phyloP scores from a whole-genome alignment of 768 basidiomycete species.

The Paxillus ammoniavirescens region DNA sequence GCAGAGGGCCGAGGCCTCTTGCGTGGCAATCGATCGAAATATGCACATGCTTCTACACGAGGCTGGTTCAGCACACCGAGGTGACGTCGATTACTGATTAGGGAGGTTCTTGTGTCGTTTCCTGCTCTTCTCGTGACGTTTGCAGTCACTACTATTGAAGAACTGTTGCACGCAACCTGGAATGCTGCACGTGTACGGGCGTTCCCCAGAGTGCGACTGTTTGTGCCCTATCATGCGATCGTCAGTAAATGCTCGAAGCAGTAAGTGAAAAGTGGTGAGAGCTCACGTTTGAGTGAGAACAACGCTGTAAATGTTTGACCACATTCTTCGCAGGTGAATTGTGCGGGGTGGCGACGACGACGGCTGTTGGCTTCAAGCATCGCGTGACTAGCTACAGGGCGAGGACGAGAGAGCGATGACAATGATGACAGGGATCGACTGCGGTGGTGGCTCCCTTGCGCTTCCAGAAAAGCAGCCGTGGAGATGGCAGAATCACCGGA shows the following conservation, averaged over 20 bases:
- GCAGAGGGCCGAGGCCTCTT: neutral
- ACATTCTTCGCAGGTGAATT: constrained; percentile 16
- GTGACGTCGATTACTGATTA: constrained; percentile 11
- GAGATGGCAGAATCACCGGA: constrained; percentile 4
- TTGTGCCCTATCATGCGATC: constrained; percentile 20
- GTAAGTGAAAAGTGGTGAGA: neutral
- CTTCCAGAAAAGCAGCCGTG: neutral
- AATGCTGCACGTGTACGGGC: constrained; percentile 24
- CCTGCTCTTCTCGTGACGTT: constrained; percentile 32
- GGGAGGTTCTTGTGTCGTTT: constrained; percentile 28
- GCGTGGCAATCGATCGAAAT: constrained; percentile 19
- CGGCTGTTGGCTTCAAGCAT: constrained; percentile 32
- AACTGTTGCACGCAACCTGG: constrained; percentile 28
- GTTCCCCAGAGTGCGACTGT: constrained; percentile 29
- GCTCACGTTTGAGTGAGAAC: constrained; percentile 34
- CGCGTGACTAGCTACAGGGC: constrained; percentile 29
- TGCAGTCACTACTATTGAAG: constrained; percentile 33
- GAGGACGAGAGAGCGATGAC: constrained; percentile 3
- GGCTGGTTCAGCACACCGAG: neutral
- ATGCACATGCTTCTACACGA: constrained; percentile 6
- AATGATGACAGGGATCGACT: constrained; percentile 13
- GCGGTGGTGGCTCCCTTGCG: constrained; percentile 12
- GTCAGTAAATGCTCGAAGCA: neutral
- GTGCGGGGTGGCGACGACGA: constrained; percentile 29
- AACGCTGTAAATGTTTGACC: constrained; percentile 27